A percentile compares a stretch with the other conserved stretches of the same genome.
phyloP scores from a whole-genome alignment of 208 protist genomes.

The Leptomonas pyrrhocoris region DNA sequence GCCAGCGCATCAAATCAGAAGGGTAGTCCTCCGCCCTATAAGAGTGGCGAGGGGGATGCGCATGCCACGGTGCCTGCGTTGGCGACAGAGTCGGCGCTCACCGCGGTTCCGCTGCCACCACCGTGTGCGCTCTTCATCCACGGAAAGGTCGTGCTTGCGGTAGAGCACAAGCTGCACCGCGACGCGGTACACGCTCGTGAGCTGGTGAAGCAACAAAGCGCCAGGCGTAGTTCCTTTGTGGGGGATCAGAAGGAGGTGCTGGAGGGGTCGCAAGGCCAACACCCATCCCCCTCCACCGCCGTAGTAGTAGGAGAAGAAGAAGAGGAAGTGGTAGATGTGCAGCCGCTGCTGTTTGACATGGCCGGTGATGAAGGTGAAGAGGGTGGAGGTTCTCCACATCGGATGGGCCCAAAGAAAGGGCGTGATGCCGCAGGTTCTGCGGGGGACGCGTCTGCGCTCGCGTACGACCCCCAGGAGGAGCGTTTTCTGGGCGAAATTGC shows the following conservation, averaged over 20 bases:
- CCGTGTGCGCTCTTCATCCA: constrained; percentile 6
- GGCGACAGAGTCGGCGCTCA: background rate
- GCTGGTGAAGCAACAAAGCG: background rate
- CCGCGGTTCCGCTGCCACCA: background rate
- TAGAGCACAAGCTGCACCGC: constrained; percentile 17
- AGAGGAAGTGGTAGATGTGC: constrained; percentile 7
- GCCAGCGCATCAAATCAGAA: no score
- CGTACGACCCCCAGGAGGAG: constrained; percentile 10
- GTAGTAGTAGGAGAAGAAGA: background rate
- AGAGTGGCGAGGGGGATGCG: no score
- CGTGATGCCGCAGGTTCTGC: no score
- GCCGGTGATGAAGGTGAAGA: background rate
- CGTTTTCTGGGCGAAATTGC: constrained; percentile 7
- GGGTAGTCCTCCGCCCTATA: no score
- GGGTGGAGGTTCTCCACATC: no score
- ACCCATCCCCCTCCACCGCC: background rate
- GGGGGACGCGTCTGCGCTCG: background rate
- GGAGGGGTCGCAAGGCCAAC: background rate
- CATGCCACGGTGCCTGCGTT: no score
- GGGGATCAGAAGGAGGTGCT: no score
- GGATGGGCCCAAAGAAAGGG: no score
- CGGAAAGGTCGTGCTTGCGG: constrained; percentile 6
- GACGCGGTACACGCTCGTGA: background rate
- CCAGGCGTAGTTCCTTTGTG: no score
- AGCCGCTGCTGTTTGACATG: constrained; percentile 9